Conservation (phyloP, 495 filamentous ascomycete genomes). For the Pyrenopolyporus hunteri region DNA sequence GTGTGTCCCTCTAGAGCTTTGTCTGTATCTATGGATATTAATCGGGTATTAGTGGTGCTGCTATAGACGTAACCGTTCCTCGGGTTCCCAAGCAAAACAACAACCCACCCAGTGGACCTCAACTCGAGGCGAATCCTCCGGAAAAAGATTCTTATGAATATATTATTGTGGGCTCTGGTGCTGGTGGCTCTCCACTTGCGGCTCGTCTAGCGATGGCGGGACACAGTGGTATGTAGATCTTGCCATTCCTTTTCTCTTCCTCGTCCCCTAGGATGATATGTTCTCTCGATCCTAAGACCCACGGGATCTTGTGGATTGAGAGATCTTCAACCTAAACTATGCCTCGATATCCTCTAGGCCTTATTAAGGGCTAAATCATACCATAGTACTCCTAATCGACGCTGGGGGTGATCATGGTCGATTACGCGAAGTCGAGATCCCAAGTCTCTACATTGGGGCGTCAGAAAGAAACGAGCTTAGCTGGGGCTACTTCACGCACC, state of each 20-base stretch:
- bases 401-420: conserved; percentile 36
- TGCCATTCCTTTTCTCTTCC: not conserved
- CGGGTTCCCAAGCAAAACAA: conserved; percentile 19
- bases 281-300: too few relatives aligned
- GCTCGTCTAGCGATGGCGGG: conserved; percentile 65
- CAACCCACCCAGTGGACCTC: conserved; percentile 23
- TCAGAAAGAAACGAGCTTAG: conserved; percentile 49
- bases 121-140: conserved; percentile 13
- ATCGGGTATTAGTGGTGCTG: conserved; percentile 8
- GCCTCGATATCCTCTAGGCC: not conserved
- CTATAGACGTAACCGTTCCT: conserved; percentile 22
- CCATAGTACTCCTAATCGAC: conserved; percentile 34
- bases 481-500: conserved; percentile 56
- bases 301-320: not conserved
- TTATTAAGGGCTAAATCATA: not conserved
- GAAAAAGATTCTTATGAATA: conserved; percentile 59
- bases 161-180: conserved; percentile 67
- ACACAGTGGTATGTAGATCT: conserved; percentile 43
- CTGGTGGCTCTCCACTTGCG: conserved; percentile 66
- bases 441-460: conserved; percentile 59
- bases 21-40: not conserved
- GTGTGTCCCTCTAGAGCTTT: not conserved
- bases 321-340: not conserved
- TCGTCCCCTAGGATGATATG: not conserved
- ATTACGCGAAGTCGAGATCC: conserved; percentile 33